These are phyloP conservation scores for Ensete glaucum DNA, from an alignment of 176 grass and related monocot species.

Conservation along the genomic window DNA sequence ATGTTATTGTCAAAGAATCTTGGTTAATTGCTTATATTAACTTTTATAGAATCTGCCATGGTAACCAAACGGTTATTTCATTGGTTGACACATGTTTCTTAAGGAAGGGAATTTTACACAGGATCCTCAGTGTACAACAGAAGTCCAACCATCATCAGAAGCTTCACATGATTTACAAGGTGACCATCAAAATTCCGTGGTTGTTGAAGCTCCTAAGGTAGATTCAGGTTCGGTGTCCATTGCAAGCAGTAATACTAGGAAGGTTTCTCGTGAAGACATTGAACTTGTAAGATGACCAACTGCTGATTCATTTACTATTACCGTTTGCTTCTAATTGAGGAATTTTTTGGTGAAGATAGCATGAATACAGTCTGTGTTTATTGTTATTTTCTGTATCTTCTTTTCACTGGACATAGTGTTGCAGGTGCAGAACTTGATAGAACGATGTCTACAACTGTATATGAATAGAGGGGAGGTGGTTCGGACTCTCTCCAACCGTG, in stretches of 20 bases:
- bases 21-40: neutral
- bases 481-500: slow-evolving; percentile 74
- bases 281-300: neutral
- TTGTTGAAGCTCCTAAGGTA: neutral
- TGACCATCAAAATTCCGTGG: neutral
- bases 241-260: slow-evolving; percentile 5
- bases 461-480: slow-evolving; percentile 96
- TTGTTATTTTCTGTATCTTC: neutral
- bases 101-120: neutral
- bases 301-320: neutral
- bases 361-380: neutral
- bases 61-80: neutral
- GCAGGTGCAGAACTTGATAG: slow-evolving; percentile 99
- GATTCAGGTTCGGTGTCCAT: neutral
- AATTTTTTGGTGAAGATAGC: neutral
- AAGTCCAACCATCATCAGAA: neutral
- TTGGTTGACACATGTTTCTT: neutral
- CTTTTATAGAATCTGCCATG: neutral
- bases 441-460: slow-evolving; percentile 86
- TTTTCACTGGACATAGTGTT: slow-evolving; percentile 7
- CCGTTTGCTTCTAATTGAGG: neutral
- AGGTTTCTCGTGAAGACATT: slow-evolving; percentile 10
- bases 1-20: neutral
- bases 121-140: neutral
- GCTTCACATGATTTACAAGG: neutral